These are phyloP conservation scores for Jatropha curcas DNA, from an alignment of 345 rosid genomes.

Conservation along the genomic window DNA sequence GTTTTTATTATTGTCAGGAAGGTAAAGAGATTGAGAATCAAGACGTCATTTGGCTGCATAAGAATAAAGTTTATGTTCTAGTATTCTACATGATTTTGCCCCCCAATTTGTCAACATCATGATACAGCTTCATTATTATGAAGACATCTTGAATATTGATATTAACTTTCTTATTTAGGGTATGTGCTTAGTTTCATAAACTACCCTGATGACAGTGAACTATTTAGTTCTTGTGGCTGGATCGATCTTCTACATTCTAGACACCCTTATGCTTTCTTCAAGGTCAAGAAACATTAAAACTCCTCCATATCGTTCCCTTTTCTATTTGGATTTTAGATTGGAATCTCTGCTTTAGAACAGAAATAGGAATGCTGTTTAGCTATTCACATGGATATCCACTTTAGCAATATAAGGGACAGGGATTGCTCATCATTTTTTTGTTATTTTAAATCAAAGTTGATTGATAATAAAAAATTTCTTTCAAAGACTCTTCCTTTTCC, in stretches of 20 bases:
- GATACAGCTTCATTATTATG: slow-evolving; percentile 6
- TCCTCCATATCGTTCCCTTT: neutral
- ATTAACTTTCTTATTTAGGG: neutral
- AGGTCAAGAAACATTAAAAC: neutral
- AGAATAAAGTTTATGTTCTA: slow-evolving; percentile 1
- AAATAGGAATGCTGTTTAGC: too few species aligned
- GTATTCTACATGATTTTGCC: slow-evolving; percentile 11
- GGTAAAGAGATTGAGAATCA: neutral
- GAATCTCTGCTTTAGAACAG: too few species aligned
- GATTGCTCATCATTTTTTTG: too few species aligned
- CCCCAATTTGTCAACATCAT: neutral
- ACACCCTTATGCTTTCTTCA: neutral
- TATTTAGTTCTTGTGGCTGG: neutral
- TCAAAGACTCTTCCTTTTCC: too few species aligned
- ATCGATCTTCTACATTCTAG: neutral
- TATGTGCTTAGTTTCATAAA: neutral
- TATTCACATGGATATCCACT: too few species aligned
- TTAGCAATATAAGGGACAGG: too few species aligned
- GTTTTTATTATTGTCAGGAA: slow-evolving; percentile 4
- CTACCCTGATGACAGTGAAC: neutral
- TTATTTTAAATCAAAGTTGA: too few species aligned
- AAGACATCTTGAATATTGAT: slow-evolving; percentile 5
- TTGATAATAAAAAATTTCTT: too few species aligned
- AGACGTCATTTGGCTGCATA: neutral
- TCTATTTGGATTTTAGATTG: too few species aligned